Base-by-base conservation (phyloP, 768 basidiomycete species). In the Panaeolus papilionaceus region DNA sequence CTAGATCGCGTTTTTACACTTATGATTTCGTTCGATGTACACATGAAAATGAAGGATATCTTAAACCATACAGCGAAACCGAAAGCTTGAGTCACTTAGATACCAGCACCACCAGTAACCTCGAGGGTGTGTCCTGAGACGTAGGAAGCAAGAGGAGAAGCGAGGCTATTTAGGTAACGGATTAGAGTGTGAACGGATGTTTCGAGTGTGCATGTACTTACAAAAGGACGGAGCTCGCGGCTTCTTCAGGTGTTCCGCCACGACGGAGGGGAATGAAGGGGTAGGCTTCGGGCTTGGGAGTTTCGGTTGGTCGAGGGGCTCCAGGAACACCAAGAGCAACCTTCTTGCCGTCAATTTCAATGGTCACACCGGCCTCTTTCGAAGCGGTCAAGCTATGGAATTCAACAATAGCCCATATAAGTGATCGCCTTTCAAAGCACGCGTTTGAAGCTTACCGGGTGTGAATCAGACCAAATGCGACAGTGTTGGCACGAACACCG, bases 91-190 rank as follows among this genome's bases (percentile, higher is more conserved):
- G 14, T 4, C 14, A 33, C 28, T 79, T 77, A 92, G 65, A 94
- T 93, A 42, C 92, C 92, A 64, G 84, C 83, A 47, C 94, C 94
- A 39, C 93, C 93, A 42, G 93, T 94, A 23, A 92, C 91, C 77
- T 94, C 92, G 64, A 95, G 81, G 16, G 92, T 94, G 78, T 94
- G 94, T 8, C 93, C 93, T 58, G 85, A 88, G 65, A 95, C 89
- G 74, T 92, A 95, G 3, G 90, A 88, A 14, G 92, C 91, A 26
- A 95, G 80, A 10, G 92, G 92, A 14, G 91, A 93, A 0, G 88
- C 88, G 69, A 95, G 82, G 85, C 92, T 93, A 71, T n/a, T 26
- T 0, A 63, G 64, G 42, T 64, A 37, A 64, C 28, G 12, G 1
- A 65, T 61, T 9, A 61, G 65, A 12, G 45, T 1, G 5, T 18